phyloP scores from a whole-genome alignment of 169 alveolate species.

The Cryptosporidium canis region DNA sequence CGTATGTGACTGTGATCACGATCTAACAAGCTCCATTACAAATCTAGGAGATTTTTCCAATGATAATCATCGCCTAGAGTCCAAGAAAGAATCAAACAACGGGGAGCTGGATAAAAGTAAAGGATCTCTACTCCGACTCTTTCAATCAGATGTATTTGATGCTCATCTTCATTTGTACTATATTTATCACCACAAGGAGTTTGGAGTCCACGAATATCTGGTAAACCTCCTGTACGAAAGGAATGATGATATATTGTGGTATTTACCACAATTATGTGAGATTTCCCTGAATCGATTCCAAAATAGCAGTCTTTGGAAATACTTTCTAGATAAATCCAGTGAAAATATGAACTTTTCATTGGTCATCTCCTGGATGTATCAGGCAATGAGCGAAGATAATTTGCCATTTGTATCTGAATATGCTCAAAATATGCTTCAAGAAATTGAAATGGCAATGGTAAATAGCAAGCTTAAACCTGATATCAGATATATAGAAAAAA shows the following conservation, averaged over 20 bases:
- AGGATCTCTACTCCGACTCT: conserved; percentile 86
- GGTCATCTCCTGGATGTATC: conserved; percentile 87
- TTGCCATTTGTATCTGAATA: conserved; percentile 59
- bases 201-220: conserved; percentile 90
- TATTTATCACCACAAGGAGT: conserved; percentile 85
- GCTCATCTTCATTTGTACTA: conserved; percentile 88
- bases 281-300: conserved; percentile 52
- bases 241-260: conserved; percentile 83
- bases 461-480: conserved; percentile 83
- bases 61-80: not conserved
- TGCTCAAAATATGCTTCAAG: conserved; percentile 88
- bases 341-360: conserved; percentile 89
- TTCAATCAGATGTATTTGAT: conserved; percentile 90
- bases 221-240: conserved; percentile 86
- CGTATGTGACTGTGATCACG: not conserved
- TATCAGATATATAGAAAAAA: conserved; percentile 63
- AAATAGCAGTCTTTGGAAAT: conserved; percentile 66
- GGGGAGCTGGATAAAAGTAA: conserved; percentile 40
- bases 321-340: conserved; percentile 83
- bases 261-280: conserved; percentile 83
- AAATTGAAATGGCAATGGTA: conserved; percentile 91
- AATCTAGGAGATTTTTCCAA: conserved; percentile 55
- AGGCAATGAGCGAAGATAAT: conserved; percentile 85
- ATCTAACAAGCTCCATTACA: not conserved
- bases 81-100: not conserved